Evolutionary conservation across 306 rosid species (phyloP), one percentile per base, ranked within the genome.

Genomic region (Spatholobus suberectus): DNA sequence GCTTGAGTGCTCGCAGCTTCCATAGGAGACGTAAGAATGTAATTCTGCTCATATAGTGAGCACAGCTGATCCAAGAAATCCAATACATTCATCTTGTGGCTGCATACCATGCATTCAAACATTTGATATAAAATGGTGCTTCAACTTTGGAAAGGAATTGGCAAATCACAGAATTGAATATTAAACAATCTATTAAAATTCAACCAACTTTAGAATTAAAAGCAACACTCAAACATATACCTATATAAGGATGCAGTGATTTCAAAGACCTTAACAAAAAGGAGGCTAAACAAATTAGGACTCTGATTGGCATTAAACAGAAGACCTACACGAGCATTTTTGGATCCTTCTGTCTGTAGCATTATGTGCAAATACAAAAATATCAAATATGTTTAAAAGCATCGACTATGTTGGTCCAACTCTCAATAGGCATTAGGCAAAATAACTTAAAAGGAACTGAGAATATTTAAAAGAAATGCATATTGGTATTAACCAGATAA

Each of bases 271-370:
- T 93, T 93, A 74, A 72, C 84, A 73, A 95, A 86, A 78, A 90
- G 88, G 81, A 93, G 87, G 83, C 87, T 82, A 75, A 82, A 76
- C 49, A 78, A 79, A 80, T 84, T 86, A 77, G 92, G 76, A 83
- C 86, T 82, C 38, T 85, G 88, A 73, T 89, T 89, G 86, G 82
- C 85, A 80, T 58, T 91, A 68, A 91, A 89, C 86, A 95, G 82
- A 86, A 95, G 76, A 23, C 97, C 97, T 20, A 93, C 84, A 77
- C 98, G 92, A 84, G 92, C 98, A 24, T 62, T 66, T 69, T 89
- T 82, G 63, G 97, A 83, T 75, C 93, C 97, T 52, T 85, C 94
- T 29, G 84, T 89, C 98, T 95, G 85, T 80, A 90, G 73, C 79
- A 86, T 78, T 65, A 68, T 24, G 72, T 37, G 66, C 43, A 85